Evolutionary conservation across 352 stramenopile genomes (phyloP), one percentile per base, ranked within the genome.

Genomic region (Phytophthora capsici): DNA sequence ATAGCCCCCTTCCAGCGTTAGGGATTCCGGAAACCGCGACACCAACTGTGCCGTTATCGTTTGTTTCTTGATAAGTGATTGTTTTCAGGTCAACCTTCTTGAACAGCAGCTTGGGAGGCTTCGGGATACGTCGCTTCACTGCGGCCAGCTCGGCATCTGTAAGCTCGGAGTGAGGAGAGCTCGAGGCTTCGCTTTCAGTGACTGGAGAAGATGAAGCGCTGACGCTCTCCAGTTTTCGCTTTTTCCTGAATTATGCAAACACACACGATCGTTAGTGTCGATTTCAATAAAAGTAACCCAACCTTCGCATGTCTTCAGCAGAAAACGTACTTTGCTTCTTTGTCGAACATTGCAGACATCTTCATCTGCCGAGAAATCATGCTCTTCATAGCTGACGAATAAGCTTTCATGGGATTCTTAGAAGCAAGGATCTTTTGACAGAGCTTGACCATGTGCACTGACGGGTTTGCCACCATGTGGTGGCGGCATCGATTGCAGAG

Each of bases 301-400:
- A 34, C 8, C 14, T 14, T 34, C 10, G n/a, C 26, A 28, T 8
- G 7, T n/a, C n/a, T 3, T 45, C 7, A 32, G 38, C 38, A 57
- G 19, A 9, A 13, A 56, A 89, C 79, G 73, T 91, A 91, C 85
- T 91, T 86, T 45, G 66, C 75, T 40, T 90, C 81, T 58, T 77
- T 80, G 69, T 85, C 79, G 32, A 92, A 90, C 44, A 87, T 64
- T 2, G 86, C 57, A 6, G 79, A 88, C n/a, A 93, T 75, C 63
- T 91, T 90, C 80, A 94, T 90, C 51, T 94, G 86, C 2, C 83
- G 82, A 59, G 80, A 86, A 70, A 94, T 92, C 82, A 93, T 91
- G 41, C 84, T 91, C 67, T 92, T 94, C 86, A 94, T 94, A 16
- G 80, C 80, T 13, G 78, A 89, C 16, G 86, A 94, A 66, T 93